Evolutionary conservation across 306 rosid species (phyloP), one percentile per base, ranked within the genome.

Genomic region (Biancaea sappan): DNA sequence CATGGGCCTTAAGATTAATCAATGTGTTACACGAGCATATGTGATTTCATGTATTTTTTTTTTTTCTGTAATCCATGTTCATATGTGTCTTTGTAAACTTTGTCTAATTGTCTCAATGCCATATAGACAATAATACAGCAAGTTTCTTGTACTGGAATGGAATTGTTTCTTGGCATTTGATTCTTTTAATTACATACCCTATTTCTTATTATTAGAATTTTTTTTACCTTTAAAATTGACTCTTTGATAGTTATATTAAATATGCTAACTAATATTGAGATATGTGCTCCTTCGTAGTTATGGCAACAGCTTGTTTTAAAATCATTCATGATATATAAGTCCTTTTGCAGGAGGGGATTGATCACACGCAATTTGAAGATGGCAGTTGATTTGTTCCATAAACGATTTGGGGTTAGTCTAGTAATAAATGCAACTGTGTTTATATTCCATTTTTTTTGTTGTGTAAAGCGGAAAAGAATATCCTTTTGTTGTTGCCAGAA

Each of bases 341-440:
- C 47, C 29, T 16, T 32, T 2, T 28, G 19, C 84, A 92, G 97
- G 90, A 81, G 94, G 84, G 98, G 98, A 44, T 80, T 93, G 81
- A 93, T 93, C 82, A 93, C 98, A 0, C 96, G 98, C 62, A 93
- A 93, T 76, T 51, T 79, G 58, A 88, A 85, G 77, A 41, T 81
- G n/a, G 81, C 98, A 0, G 96, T 93, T 67, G 96, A 91, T 82
- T 66, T 93, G 57, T 93, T 91, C 79, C 96, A 91, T 29, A 77
- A 91, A 61, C 86, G 91, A 31, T 93, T 93, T 84, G 90, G 94
- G 82, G 98, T 93, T 79, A 83, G 91, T 76, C 26, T 47, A 65
- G 60, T 46, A n/a, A 21, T 21, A 32, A 7, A 77, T 67, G 63
- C 18, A 81, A 25, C 18, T 56, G 37, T 64, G 12, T 53, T 38